These are phyloP conservation scores for Trichoderma aggressivum DNA, from an alignment of 2,329 filamentous ascomycete species.

Conservation along the genomic window DNA sequence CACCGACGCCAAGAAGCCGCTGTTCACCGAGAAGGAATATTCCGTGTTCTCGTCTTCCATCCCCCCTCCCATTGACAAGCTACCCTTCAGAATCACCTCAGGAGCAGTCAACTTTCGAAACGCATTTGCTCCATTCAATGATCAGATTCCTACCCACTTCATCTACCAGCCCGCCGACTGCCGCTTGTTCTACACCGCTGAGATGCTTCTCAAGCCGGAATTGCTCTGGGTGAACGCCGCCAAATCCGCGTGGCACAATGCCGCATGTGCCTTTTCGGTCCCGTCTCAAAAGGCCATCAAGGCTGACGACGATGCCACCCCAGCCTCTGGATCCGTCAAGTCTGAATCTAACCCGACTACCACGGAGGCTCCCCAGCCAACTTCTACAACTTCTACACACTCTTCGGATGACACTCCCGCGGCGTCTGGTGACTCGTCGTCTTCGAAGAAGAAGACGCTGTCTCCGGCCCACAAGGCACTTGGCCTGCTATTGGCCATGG, in stretches of 20 bases:
- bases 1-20: not conserved
- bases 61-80: not conserved
- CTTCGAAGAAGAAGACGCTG: not conserved
- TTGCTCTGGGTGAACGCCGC: conserved; percentile 41
- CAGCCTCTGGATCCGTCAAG: not conserved
- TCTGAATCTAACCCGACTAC: not conserved
- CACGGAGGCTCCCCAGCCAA: not conserved
- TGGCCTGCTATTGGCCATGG: conserved; percentile 7
- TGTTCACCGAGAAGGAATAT: not conserved
- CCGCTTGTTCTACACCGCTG: conserved; percentile 51
- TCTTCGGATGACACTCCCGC: not conserved
- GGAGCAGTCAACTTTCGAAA: conserved; percentile 22
- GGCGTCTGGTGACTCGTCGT: not conserved
- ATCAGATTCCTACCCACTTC: conserved; percentile 51
- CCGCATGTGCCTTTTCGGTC: not conserved
- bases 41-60: not conserved
- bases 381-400: not conserved
- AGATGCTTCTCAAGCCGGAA: conserved; percentile 40
- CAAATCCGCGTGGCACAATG: conserved; percentile 11
- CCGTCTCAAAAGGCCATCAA: not conserved
- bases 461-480: conserved; percentile 13
- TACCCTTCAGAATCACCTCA: not conserved
- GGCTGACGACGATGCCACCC: not conserved
- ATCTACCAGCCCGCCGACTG: conserved; percentile 56
- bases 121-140: conserved; percentile 29